A percentile compares a stretch with the other conserved stretches of the same genome.
Evolutionary conservation across 108 stramenopile species (phyloP).

Genomic region (Discostella stelligeroides): DNA sequence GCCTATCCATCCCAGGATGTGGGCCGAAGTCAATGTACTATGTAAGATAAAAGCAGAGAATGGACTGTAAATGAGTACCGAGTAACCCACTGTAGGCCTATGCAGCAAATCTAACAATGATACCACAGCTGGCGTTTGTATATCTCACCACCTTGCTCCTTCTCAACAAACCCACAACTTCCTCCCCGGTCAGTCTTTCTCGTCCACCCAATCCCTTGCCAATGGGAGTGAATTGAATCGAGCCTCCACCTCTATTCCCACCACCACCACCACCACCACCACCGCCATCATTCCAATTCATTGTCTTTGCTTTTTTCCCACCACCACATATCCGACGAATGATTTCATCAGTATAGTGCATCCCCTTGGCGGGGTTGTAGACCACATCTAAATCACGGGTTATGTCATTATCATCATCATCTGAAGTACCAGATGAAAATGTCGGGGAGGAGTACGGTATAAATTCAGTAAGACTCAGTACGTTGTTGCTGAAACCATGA

Average conservation of each 20-base stretch:
- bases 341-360: constrained; percentile 61
- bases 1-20: constrained; percentile 65
- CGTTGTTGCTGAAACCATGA: neutral
- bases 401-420: neutral
- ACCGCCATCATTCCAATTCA: neutral
- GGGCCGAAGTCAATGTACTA: constrained; percentile 65
- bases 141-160: constrained; percentile 55
- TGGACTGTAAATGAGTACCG: neutral
- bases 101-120: neutral
- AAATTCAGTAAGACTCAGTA: constrained; percentile 54
- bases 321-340: constrained; percentile 21
- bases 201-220: constrained; percentile 37
- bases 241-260: neutral
- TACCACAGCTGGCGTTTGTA: no score
- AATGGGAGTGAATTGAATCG: constrained; percentile 46
- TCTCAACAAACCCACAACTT: constrained; percentile 44
- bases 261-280: neutral
- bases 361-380: constrained; percentile 60
- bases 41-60: neutral
- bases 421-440: neutral
- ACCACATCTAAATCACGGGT: constrained; percentile 48
- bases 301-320: constrained; percentile 24
- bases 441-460: constrained; percentile 33
- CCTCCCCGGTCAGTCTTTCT: constrained; percentile 49
- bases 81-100: no score